These are phyloP conservation scores for Phialemoniopsis sp. DNA, from an alignment of 2,329 filamentous ascomycete species.

Conservation along the genomic window DNA sequence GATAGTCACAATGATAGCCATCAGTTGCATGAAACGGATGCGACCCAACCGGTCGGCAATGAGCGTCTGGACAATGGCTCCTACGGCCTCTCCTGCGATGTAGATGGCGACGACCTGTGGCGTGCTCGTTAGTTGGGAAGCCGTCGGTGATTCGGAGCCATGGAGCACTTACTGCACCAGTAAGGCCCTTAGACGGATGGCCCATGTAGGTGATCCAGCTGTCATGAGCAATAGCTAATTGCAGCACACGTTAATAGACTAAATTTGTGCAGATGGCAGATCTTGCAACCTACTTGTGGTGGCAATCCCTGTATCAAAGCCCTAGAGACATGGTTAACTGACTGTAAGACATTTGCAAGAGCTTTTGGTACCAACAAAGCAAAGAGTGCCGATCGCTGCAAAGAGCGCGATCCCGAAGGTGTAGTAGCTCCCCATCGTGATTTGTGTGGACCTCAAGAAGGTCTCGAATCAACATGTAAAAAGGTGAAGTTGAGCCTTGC, in stretches of 20 bases:
- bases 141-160: not conserved
- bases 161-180: conserved; percentile 38
- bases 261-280: conserved; percentile 4
- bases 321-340: conserved; percentile 32
- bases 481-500: too few species aligned
- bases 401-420: conserved; percentile 48
- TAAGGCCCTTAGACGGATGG: conserved; percentile 48
- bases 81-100: conserved; percentile 54
- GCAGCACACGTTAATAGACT: conserved; percentile 4
- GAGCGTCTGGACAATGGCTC: conserved; percentile 47
- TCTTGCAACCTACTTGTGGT: conserved; percentile 42
- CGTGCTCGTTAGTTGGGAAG: not conserved
- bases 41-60: conserved; percentile 49
- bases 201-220: conserved; percentile 58
- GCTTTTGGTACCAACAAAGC: conserved; percentile 39
- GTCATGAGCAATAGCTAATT: conserved; percentile 49
- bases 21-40: conserved; percentile 48
- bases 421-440: not conserved
- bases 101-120: conserved; percentile 50
- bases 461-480: too few species aligned
- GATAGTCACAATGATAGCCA: conserved; percentile 50
- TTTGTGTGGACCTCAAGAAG: too few species aligned
- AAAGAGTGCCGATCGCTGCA: conserved; percentile 54
- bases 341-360: not conserved
- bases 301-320: conserved; percentile 56